Conservation (phyloP, 305 asterid genomes). For the Rubia balearica region DNA sequence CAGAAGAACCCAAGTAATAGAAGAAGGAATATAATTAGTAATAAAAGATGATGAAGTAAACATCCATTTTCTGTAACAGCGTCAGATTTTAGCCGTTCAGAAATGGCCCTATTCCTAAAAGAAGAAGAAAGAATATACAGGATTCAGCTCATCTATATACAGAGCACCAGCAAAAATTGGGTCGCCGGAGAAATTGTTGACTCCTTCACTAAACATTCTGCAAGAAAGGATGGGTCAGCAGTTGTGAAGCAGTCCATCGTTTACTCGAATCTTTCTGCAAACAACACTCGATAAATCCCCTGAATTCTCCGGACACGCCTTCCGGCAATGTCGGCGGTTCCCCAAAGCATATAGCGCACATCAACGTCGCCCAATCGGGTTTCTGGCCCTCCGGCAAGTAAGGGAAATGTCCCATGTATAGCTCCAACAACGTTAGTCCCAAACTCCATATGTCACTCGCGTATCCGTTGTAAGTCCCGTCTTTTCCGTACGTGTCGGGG, state of each 20-base stretch:
- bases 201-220: constrained; percentile 5
- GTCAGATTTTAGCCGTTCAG: constrained; percentile 15
- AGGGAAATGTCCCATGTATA: constrained; percentile 76
- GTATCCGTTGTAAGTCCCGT: constrained; percentile 59
- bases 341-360: constrained; percentile 92
- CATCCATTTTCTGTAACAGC: constrained; percentile 33
- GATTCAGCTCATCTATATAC: constrained; percentile 14
- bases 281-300: constrained; percentile 63
- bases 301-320: constrained; percentile 42
- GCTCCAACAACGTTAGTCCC: constrained; percentile 60
- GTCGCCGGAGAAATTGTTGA: neutral
- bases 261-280: constrained; percentile 75
- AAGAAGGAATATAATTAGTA: neutral
- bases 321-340: constrained; percentile 80
- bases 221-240: constrained; percentile 62
- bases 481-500: constrained; percentile 59
- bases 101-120: constrained; percentile 23
- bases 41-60: neutral
- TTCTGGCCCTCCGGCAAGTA: constrained; percentile 59
- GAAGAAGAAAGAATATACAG: constrained; percentile 1
- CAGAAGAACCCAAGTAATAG: neutral
- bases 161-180: constrained; percentile 3
- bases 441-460: constrained; percentile 88
- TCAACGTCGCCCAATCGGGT: constrained; percentile 91
- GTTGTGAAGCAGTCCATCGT: constrained; percentile 62